These are phyloP conservation scores for Penicillium coprophilum DNA, from an alignment of 495 filamentous ascomycete genomes.

Conservation along the genomic window DNA sequence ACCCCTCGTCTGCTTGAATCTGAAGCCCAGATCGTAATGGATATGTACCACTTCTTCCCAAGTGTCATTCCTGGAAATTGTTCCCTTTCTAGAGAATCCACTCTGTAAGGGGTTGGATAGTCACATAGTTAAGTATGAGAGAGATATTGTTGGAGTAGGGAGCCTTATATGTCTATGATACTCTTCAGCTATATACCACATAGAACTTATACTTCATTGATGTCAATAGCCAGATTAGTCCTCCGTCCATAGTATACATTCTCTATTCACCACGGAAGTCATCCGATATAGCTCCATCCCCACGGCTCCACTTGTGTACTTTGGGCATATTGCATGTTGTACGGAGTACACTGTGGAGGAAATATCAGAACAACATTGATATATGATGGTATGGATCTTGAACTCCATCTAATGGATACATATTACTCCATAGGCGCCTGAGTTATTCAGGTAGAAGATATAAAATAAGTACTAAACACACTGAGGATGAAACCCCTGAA, in stretches of 20 bases:
- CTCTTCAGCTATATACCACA: no score
- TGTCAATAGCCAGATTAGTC: no score
- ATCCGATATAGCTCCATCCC: background rate
- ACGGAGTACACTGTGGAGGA: no score
- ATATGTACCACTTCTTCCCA: background rate
- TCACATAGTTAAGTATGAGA: background rate
- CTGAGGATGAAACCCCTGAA: constrained; percentile 7
- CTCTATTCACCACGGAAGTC: background rate
- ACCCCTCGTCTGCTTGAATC: background rate
- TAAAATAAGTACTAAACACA: background rate
- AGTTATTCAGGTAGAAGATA: background rate
- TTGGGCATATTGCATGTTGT: background rate
- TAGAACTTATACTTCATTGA: no score
- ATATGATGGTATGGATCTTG: background rate
- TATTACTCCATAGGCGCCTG: background rate
- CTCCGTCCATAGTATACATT: no score
- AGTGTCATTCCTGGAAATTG: background rate
- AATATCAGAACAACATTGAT: background rate
- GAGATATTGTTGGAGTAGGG: no score
- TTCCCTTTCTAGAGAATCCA: background rate
- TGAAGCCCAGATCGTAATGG: background rate
- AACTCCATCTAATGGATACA: background rate
- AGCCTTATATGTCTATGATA: background rate
- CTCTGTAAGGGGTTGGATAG: constrained; percentile 5
- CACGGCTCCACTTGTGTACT: background rate